Evolutionary conservation across 2,329 filamentous ascomycete species (phyloP), one percentile per base, ranked within the genome.

Genomic region (Neofusicoccum umdonicola): DNA sequence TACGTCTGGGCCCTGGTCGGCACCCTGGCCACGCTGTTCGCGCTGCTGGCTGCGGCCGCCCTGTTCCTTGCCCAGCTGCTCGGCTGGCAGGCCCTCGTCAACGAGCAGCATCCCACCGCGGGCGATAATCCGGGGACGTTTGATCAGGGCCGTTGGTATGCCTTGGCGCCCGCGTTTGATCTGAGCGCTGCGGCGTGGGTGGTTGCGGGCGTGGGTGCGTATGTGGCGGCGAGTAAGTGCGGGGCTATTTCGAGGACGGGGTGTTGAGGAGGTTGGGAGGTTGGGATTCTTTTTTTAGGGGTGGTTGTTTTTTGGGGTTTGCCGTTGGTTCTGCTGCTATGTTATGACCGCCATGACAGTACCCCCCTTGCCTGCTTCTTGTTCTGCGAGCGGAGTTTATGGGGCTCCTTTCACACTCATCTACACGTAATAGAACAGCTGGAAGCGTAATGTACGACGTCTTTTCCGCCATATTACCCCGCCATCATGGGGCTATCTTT

Each of bases 151-250:
- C 17, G 39, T 3, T 51, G 57, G 58, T 62, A 62, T 15, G 47
- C 47, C 5, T 9, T 13, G 31, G n/a, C 31, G 31, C 44, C 58
- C 0, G 58, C 58, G 44, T 51, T 50, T 27, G 58, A 41, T 4
- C n/a, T 50, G 34, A 62, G 58, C 34, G 58, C 58, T 3, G 58
- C 44, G 3, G 58, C 58, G 17, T 62, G 58, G 58, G 58, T 51
- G 12, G 34, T 62, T 17, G 47, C 58, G 17, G 45, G 45, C 11
- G 17, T 62, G 8, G 58, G 44, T 2, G 45, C 37, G 15, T 51
- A n/a, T 13, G 12, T 62, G 2, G 58, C 58, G 31, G n/a, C 22
- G 15, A 50, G 58, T 41, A 50, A 35, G 34, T 41, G 34, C 9
- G 45, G 58, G 12, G 51, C 51, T 4, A 41, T 54, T 37, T 35